Base-by-base conservation (phyloP, 2,329 filamentous ascomycete genomes). In the Ophiocordyceps robertsii region DNA sequence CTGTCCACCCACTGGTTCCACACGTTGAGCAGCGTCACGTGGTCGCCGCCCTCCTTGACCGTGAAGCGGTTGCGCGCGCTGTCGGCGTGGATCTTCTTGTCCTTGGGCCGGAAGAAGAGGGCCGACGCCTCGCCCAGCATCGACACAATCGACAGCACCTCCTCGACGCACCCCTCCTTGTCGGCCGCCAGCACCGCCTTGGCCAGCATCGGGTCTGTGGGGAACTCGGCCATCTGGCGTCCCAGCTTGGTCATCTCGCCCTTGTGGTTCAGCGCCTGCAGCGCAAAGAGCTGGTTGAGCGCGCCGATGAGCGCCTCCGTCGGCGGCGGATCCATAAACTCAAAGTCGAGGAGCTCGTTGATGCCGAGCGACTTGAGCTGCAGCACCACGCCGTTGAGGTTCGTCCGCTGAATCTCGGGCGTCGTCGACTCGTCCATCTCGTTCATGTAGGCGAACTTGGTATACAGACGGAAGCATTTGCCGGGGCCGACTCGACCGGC, bases 81-180 rank as follows among this genome's bases (percentile, higher is more conserved):
- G 60, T 98, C 90, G 12, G 92, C 92, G 55, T 95, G 86, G 27
- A 95, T 82, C 60, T 95, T 95, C 69, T 96, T 95, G 65, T 98
- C 89, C 58, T 95, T 95, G 17, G 92, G 89, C 0, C 88, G 75
- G 72, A 93, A 94, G 69, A 95, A 98, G 6, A 98, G 73, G 0
- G 88, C 82, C 4, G 82, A 87, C 2, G 85, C 79, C 64, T 96
- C 92, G 46, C 84, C 80, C 1, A 96, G 74, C 85, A 96, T 95
- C 36, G 89, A 80, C n/a, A 96, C 86, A 39, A 96, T 86, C 0
- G 84, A 88, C 14, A 98, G 68, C 0, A 96, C 79, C 62, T 98
- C 92, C 46, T 94, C 86, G 0, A 95, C 86, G 53, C 90, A 95
- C n/a, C 84, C 84, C 51, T 90, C 84, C 52, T 87, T 84, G 60